These are phyloP conservation scores for Opeltia flavorubescens DNA, from an alignment of 495 filamentous ascomycete genomes.

Conservation along the genomic window DNA sequence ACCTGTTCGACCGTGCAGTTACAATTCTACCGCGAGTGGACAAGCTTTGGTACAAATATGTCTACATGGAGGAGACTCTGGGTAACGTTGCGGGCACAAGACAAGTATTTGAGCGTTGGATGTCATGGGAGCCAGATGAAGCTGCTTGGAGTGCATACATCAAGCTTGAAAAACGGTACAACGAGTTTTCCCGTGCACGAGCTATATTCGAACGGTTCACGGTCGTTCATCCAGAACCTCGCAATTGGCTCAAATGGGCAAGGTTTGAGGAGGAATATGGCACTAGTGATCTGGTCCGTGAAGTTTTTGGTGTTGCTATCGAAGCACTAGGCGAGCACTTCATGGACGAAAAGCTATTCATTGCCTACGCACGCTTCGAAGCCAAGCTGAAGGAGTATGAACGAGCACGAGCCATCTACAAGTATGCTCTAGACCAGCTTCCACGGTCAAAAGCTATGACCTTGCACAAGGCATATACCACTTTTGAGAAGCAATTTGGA, in stretches of 20 bases:
- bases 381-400: slow-evolving; percentile 90
- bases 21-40: slow-evolving; percentile 82
- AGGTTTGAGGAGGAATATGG: slow-evolving; percentile 93
- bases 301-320: slow-evolving; percentile 81
- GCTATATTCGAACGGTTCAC: slow-evolving; percentile 84
- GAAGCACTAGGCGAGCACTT: slow-evolving; percentile 90
- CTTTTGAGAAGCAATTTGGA: slow-evolving; percentile 96
- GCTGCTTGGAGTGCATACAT: slow-evolving; percentile 92
- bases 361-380: slow-evolving; percentile 84
- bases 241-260: slow-evolving; percentile 98
- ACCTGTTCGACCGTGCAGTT: slow-evolving; percentile 86
- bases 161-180: slow-evolving; percentile 90
- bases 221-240: slow-evolving; percentile 83
- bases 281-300: slow-evolving; percentile 76
- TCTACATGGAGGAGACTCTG: slow-evolving; percentile 96
- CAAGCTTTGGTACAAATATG: slow-evolving; percentile 98
- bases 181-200: slow-evolving; percentile 72
- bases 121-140: slow-evolving; percentile 96
- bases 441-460: slow-evolving; percentile 72
- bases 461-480: slow-evolving; percentile 86
- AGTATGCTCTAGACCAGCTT: slow-evolving; percentile 85
- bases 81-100: slow-evolving; percentile 84
- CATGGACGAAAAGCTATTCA: slow-evolving; percentile 91
- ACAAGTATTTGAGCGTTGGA: slow-evolving; percentile 95
- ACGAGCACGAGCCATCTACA: slow-evolving; percentile 90